phyloP scores from a whole-genome alignment of 73 alveolate genomes.

The Paramecium tetraurelia region DNA sequence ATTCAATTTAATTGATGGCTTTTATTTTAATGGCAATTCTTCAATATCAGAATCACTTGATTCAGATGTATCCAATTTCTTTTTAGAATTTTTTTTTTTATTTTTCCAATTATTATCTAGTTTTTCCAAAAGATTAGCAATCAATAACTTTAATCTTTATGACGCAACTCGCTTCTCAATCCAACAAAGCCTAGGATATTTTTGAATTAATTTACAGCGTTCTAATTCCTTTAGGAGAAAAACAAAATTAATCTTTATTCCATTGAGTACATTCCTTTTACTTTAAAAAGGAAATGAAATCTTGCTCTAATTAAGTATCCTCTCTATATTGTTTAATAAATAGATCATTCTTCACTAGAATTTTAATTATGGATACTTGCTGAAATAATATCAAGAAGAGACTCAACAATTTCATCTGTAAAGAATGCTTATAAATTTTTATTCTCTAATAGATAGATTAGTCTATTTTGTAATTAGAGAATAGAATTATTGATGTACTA shows the following conservation, averaged over 20 bases:
- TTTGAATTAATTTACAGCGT: background rate
- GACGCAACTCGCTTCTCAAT: background rate
- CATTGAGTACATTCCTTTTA: background rate
- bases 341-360: conserved; percentile 7
- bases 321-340: background rate
- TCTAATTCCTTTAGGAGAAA: background rate
- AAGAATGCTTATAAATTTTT: background rate
- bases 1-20: background rate
- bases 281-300: background rate
- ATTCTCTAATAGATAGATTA: background rate
- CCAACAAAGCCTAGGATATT: background rate
- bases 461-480: background rate
- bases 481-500: background rate
- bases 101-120: background rate
- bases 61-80: background rate
- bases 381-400: background rate
- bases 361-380: background rate
- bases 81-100: background rate
- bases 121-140: background rate
- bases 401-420: background rate
- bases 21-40: background rate
- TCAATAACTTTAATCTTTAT: background rate
- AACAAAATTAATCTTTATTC: background rate
- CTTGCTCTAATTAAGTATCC: background rate
- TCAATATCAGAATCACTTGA: background rate